Conservation (phyloP, 2,329 filamentous ascomycete genomes). For the Furcasterigmium furcatum region DNA sequence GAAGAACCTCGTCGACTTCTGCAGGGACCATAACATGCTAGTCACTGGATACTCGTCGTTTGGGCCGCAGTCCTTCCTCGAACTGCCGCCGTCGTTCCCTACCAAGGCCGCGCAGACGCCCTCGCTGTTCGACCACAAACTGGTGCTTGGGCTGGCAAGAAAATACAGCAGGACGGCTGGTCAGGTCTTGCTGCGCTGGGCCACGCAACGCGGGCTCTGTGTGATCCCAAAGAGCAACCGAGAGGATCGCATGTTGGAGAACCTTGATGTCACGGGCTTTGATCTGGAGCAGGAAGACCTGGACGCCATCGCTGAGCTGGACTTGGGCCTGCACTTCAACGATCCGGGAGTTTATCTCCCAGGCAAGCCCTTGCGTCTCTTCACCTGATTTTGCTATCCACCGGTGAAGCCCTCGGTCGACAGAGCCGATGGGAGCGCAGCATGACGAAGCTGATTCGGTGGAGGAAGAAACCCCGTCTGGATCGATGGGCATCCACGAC, state of each 20-base stretch:
- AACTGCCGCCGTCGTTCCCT: slow-evolving; percentile 15
- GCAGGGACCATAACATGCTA: slow-evolving; percentile 51
- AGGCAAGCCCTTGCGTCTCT: slow-evolving; percentile 48
- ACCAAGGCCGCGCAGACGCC: slow-evolving; percentile 19
- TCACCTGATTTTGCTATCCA: slow-evolving; percentile 37
- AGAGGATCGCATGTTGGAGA: slow-evolving; percentile 44
- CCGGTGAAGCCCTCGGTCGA: no score
- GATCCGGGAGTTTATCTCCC: slow-evolving; percentile 41
- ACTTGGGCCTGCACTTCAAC: slow-evolving; percentile 58
- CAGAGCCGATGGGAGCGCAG: no score
- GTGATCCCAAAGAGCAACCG: slow-evolving; percentile 64
- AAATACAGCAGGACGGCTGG: slow-evolving; percentile 58
- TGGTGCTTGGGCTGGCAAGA: slow-evolving; percentile 37
- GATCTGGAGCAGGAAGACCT: slow-evolving; percentile 53
- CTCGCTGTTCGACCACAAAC: slow-evolving; percentile 24
- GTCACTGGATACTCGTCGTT: slow-evolving; percentile 67
- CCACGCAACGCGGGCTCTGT: slow-evolving; percentile 58
- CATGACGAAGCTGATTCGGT: no score
- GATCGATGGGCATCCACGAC: no score
- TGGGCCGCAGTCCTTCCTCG: slow-evolving; percentile 47
- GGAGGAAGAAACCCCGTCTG: no score
- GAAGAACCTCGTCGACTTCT: slow-evolving; percentile 50
- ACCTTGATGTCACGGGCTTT: slow-evolving; percentile 54
- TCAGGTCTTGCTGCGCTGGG: slow-evolving; percentile 65
- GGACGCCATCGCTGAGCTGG: slow-evolving; percentile 49